phyloP scores from a whole-genome alignment of 768 basidiomycete genomes.

The Russula sp. region DNA sequence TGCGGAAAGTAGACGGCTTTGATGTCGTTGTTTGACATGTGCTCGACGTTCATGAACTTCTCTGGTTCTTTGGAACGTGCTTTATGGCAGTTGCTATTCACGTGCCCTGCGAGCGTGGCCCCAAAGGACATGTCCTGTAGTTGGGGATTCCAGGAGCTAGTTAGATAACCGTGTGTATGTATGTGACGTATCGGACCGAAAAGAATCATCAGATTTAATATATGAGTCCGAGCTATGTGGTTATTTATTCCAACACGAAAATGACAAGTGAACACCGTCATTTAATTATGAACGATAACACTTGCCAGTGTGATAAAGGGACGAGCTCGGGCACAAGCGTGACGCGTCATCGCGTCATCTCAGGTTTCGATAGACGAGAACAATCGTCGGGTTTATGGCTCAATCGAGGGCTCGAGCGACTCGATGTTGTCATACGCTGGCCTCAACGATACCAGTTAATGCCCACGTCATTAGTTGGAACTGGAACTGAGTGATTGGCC shows the following conservation, averaged over 20 bases:
- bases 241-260: neutral
- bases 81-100: neutral
- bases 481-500: too few relatives aligned
- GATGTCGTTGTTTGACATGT: neutral
- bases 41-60: conserved; percentile 1
- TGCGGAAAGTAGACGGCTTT: neutral
- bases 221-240: neutral
- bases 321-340: too few relatives aligned
- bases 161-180: neutral
- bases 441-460: too few relatives aligned
- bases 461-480: too few relatives aligned
- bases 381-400: too few relatives aligned
- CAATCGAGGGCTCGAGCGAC: too few relatives aligned
- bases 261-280: neutral
- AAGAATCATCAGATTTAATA: too few relatives aligned
- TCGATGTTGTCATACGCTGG: too few relatives aligned
- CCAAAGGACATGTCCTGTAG: neutral
- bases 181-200: neutral
- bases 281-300: neutral
- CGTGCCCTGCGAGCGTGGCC: neutral
- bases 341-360: too few relatives aligned
- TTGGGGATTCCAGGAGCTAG: neutral
- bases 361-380: too few relatives aligned
- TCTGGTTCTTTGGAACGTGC: neutral
- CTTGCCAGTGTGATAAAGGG: neutral